A percentile compares a stretch with the other conserved stretches of the same genome.
Evolutionary conservation across 2,329 filamentous ascomycete species (phyloP).

Genomic region (Phialophora macrospora): DNA sequence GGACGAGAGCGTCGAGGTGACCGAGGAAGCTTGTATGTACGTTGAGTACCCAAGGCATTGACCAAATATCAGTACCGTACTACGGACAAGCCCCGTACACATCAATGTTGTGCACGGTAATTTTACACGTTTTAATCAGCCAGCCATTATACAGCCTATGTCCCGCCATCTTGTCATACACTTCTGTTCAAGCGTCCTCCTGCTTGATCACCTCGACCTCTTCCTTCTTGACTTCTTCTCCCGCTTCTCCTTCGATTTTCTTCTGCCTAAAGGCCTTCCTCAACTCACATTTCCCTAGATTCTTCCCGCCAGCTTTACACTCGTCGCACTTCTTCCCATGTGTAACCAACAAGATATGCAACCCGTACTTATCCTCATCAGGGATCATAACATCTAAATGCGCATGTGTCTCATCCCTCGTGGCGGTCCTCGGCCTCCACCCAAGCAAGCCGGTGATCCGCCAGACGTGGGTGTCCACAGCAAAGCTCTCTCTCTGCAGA

Average conservation of each 20-base stretch:
- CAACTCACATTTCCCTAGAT: constrained; percentile 65
- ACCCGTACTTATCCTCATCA: constrained; percentile 65
- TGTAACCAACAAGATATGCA: constrained; percentile 66
- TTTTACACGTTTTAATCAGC: not conserved
- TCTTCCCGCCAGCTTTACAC: constrained; percentile 60
- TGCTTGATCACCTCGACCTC: constrained; percentile 40
- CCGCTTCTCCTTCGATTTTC: constrained; percentile 67
- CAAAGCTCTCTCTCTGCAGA: constrained; percentile 66
- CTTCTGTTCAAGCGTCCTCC: constrained; percentile 16
- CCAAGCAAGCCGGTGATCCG: constrained; percentile 65
- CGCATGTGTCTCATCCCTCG: constrained; percentile 41
- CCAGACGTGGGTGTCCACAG: constrained; percentile 70
- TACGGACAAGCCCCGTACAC: not conserved
- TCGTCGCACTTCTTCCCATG: constrained; percentile 67
- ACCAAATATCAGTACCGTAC: not conserved
- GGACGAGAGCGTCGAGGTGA: not conserved
- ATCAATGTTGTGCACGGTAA: not conserved
- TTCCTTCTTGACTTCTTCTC: constrained; percentile 62
- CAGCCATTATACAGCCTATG: not conserved
- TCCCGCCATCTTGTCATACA: not conserved
- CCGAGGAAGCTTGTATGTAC: not conserved
- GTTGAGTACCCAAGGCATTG: not conserved
- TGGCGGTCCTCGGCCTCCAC: constrained; percentile 59
- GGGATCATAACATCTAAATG: constrained; percentile 67
- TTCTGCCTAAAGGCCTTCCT: constrained; percentile 66